Evolutionary conservation across 2,329 filamentous ascomycete species (phyloP).

Genomic region (Cladosporium oxysporum): DNA sequence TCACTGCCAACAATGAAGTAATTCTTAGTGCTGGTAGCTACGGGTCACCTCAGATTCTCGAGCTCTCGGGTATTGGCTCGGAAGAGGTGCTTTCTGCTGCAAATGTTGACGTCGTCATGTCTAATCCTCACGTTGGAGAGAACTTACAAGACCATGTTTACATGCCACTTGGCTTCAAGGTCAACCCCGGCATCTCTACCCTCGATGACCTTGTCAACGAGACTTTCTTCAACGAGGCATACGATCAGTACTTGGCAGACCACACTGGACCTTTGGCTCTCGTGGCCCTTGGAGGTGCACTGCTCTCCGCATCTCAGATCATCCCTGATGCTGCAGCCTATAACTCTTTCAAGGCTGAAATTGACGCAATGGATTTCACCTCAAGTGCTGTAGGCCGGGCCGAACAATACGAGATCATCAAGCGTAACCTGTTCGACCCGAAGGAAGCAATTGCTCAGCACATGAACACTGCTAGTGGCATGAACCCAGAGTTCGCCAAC

Average conservation of each 20-base stretch:
- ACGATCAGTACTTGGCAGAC: conserved; percentile 23
- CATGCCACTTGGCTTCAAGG: background rate
- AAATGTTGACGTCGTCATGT: conserved; percentile 57
- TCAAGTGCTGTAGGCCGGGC: background rate
- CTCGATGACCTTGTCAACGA: conserved; percentile 21
- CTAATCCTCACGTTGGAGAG: conserved; percentile 61
- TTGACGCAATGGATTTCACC: conserved; percentile 14
- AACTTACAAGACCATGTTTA: conserved; percentile 59
- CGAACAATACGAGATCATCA: conserved; percentile 2
- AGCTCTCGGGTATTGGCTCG: conserved; percentile 60
- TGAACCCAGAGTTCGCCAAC: conserved; percentile 29
- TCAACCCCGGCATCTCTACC: conserved; percentile 6
- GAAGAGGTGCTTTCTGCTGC: conserved; percentile 56
- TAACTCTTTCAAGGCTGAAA: conserved; percentile 6
- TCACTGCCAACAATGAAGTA: conserved; percentile 38
- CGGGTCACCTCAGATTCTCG: conserved; percentile 51
- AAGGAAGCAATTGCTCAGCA: conserved; percentile 28
- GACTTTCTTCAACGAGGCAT: conserved; percentile 9
- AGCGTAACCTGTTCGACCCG: conserved; percentile 23
- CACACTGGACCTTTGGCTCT: conserved; percentile 24
- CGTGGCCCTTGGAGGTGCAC: conserved; percentile 15
- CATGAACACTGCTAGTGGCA: conserved; percentile 29
- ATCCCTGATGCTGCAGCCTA: conserved; percentile 10
- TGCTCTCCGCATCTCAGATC: conserved; percentile 13
- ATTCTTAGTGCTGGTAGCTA: conserved; percentile 44